Base-by-base conservation (phyloP, 2,329 filamentous ascomycete genomes). In the Tolypocladium endophyticum region DNA sequence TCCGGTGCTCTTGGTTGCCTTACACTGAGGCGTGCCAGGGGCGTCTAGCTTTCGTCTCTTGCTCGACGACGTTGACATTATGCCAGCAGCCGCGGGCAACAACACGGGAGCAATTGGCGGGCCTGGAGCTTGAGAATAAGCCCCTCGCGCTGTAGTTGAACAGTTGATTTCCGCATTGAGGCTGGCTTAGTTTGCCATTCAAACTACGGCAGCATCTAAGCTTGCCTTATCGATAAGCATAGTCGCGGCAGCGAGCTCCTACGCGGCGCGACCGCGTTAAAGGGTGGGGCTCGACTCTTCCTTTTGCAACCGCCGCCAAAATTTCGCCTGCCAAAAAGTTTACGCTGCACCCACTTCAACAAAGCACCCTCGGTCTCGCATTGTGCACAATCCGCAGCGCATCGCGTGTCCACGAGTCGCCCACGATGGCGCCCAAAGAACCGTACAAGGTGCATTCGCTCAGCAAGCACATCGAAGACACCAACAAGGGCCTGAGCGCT, bases 371-470 rank as follows among this genome's bases (percentile, higher is more conserved):
- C 58, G 52, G 43, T 58, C 57, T 56, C 36, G 64, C 61, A 67
- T 69, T 68, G 65, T 66, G 58, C 62, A 62, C 50, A 60, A 61
- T 60, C 58, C 58, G 60, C 57, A 61, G 55, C 60, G 57, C 65
- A 64, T 30, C 56, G 47, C 61, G 39, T 56, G 20, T 23, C 11
- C 28, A 39, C 61, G 60, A 61, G 47, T 55, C 62, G 60, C 62
- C 63, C 62, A 69, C 65, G 62, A 76, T 76, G 73, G 73, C 71
- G 60, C 70, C 71, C 58, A 74, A 72, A 54, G 66, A 69, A 62
- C 67, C 68, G 1, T 76, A 65, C 66, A 70, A 73, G 63, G 66
- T 74, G 23, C 69, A 74, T 53, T 76, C 73, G 30, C 68, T 76
- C 57, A 72, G 56, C 62, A 69, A 73, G 65, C 72, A 75, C 64